Evolutionary conservation across 2,329 filamentous ascomycete genomes (phyloP), one percentile per base, ranked within the genome.

Genomic region (Alternaria longipes): DNA sequence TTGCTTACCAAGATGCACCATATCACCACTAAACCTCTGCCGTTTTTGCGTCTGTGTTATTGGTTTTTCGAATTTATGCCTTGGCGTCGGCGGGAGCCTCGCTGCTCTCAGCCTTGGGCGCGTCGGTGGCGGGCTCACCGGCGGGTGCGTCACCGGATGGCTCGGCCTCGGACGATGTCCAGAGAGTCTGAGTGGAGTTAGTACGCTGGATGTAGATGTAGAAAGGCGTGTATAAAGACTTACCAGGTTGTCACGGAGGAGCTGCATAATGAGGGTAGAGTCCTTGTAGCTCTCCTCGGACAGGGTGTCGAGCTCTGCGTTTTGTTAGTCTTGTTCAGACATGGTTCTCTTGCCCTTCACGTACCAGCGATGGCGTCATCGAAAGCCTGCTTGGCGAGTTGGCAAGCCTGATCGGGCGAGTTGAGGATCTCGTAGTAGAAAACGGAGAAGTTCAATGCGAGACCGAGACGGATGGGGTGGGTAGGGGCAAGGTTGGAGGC

Each of bases 351-450:
- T 14, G 46, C 44, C 53, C 42, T 49, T 22, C 42, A 84, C 84
- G 68, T 81, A 89, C 87, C 87, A 76, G 94, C 94, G 88, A 97
- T 97, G 72, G 94, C 94, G 83, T 98, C 94, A 78, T 97, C 93
- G 79, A 97, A 97, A 61, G 92, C 92, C 82, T 94, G 92, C 89
- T 97, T 97, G 83, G 93, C 94, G 73, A 97, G 90, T 83, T 97
- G 94, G 90, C 94, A 97, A 80, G 94, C 94, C 85, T 96, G 94
- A 82, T 98, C 95, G 68, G 94, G 94, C 44, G 94, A 93, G 87
- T 98, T 99, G 78, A 98, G 87, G 81, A 98, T 99, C 89, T 99
- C 92, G 83, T 99, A 99, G 90, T 98, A 98, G 88, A 97, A 98
- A 78, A 97, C 94, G 70, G 94, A 97, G 87, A 96, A 96, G 90